Conservation (phyloP, 768 basidiomycete genomes). For the Macrolepiota albuminosa region DNA sequence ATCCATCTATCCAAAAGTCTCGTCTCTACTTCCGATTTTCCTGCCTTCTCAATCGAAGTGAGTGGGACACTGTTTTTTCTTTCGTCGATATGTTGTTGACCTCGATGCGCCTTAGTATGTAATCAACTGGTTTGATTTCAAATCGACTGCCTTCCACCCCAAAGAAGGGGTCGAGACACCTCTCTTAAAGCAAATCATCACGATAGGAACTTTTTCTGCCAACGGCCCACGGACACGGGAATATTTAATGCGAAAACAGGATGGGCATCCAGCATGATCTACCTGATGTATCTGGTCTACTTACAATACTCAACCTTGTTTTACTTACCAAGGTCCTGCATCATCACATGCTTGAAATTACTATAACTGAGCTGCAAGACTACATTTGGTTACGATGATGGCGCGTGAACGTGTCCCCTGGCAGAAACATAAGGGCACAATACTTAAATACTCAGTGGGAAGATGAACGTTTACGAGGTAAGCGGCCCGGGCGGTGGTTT, state of each 20-base stretch:
- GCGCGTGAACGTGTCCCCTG: background rate
- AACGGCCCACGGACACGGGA: slow-evolving; percentile 8
- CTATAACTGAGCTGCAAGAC: background rate
- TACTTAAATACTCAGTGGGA: background rate
- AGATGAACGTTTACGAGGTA: too few relatives aligned
- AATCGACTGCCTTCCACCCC: slow-evolving; percentile 2
- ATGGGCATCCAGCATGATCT: background rate
- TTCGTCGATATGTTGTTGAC: background rate
- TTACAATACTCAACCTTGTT: background rate
- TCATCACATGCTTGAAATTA: background rate
- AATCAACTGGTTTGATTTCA: slow-evolving; percentile 3
- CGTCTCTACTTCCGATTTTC: slow-evolving; percentile 12
- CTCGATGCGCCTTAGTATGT: background rate
- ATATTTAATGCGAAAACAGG: background rate
- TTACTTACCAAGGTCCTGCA: background rate
- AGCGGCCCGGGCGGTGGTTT: background rate
- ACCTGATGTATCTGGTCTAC: background rate
- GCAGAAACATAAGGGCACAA: background rate
- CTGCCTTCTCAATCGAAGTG: slow-evolving; percentile 14
- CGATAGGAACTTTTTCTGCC: slow-evolving; percentile 8
- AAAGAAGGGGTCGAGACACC: background rate
- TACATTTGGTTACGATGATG: background rate
- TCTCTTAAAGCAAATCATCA: slow-evolving; percentile 1
- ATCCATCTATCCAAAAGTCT: slow-evolving; percentile 12
- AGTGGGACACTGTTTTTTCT: background rate